Base-by-base conservation (phyloP, 1,284 basidiomycete species). In the Papiliotrema nemorosa region DNA sequence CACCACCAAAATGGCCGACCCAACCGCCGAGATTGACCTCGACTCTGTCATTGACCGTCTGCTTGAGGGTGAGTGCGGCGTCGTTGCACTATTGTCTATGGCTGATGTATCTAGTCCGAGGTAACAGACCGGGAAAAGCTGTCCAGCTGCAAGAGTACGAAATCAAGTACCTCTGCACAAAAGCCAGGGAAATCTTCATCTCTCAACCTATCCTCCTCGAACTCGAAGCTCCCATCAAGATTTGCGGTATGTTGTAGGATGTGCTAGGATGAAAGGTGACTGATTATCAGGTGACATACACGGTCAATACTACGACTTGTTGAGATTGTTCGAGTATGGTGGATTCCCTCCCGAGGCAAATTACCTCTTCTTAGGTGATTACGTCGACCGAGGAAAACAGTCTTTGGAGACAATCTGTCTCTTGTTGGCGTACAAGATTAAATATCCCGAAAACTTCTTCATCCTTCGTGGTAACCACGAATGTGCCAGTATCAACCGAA, bases 391-490 rank as follows among this genome's bases (percentile, higher is more conserved):
- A 58, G 96, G 96, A 50, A 98, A 98, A 78, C 96, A 98, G 78
- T 92, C 88, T 66, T 82, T 99, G 50, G 96, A 99, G 76, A 98
- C 96, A 10, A 98, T 99, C 66, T 82, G 97, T 26, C 82, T 99
- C 42, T 80, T 99, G 31, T 80, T 98, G 33, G 97, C 93, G 76
- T 98, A 98, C 84, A 99, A 99, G 81, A 90, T 97, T 79, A 98
- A 98, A 78, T 99, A 94, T 76, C 96, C 96, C 2, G 96, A 99
- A 78, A 98, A 98, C 79, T 98, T 99, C 78, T 98, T 98, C 80
- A 79, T 99, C 27, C 78, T 99, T 42, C 83, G 96, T 63, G 96
- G 96, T 42, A 99, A 99, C 75, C 96, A 99, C 76, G 96, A 99
- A 78, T 98, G 96, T 70, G 96, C 96, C 40, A 97, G 97, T 70